These are phyloP conservation scores for Leccinum variicolor DNA, from an alignment of 768 basidiomycete genomes.

Conservation along the genomic window DNA sequence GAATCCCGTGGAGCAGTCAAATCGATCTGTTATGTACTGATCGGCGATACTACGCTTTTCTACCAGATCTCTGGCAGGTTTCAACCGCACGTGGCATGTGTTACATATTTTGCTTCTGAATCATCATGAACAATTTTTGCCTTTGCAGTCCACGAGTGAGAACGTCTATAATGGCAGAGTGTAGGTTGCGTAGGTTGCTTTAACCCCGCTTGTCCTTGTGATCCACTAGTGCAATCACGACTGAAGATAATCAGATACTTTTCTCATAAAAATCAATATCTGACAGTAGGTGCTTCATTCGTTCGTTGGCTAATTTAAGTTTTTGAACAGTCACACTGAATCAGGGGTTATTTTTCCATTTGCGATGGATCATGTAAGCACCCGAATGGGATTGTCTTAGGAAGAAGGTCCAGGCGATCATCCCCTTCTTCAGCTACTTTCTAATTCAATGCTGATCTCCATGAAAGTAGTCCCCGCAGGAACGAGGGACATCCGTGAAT, in stretches of 20 bases:
- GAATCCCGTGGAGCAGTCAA: not conserved
- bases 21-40: slow-evolving; percentile 7
- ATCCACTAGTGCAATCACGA: not conserved
- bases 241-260: not conserved
- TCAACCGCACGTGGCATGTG: not conserved
- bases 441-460: not conserved
- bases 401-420: slow-evolving; percentile 4
- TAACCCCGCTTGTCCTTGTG: not conserved
- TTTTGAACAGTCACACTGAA: not conserved
- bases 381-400: not conserved
- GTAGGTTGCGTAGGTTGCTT: not conserved
- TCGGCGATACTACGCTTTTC: not conserved
- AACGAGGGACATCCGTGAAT: not conserved
- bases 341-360: slow-evolving; percentile 1
- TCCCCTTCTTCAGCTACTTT: not conserved
- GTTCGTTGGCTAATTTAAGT: not conserved
- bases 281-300: not conserved
- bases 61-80: slow-evolving; percentile 26
- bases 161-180: not conserved
- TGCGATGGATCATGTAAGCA: slow-evolving; percentile 4
- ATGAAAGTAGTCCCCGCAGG: not conserved
- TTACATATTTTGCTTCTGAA: not conserved
- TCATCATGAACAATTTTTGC: not conserved
- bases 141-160: not conserved
- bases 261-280: not conserved